Percentiles rank a stretch among this genome's conserved stretches.
These are phyloP conservation scores for Penicillium sp. DNA, from an alignment of 2,329 filamentous ascomycete genomes.

Conservation along the genomic window DNA sequence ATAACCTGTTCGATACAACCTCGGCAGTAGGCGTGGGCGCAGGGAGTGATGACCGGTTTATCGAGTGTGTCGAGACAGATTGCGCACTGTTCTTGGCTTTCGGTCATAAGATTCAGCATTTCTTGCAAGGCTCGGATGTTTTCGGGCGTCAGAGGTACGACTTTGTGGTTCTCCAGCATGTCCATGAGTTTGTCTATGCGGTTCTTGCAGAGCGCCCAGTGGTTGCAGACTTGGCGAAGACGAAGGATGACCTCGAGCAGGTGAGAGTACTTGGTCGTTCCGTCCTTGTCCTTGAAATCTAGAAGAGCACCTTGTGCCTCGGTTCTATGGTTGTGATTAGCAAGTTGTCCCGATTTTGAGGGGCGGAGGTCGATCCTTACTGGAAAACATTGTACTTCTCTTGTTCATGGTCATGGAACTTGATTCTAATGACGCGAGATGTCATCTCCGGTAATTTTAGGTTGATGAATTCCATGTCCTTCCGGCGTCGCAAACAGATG, in stretches of 20 bases:
- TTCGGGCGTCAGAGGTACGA: constrained; percentile 67
- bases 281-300: constrained; percentile 52
- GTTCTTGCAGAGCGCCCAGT: constrained; percentile 76
- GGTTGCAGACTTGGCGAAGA: constrained; percentile 80
- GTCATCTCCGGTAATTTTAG: constrained; percentile 71
- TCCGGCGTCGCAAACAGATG: constrained; percentile 74
- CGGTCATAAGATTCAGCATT: constrained; percentile 70
- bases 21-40: constrained; percentile 74
- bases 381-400: constrained; percentile 72
- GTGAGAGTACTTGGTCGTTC: constrained; percentile 62
- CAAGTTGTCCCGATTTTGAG: constrained; percentile 12
- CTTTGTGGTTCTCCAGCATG: constrained; percentile 63
- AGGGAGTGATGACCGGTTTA: constrained; percentile 75
- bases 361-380: constrained; percentile 41
- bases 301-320: constrained; percentile 71
- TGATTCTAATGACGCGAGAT: constrained; percentile 71
- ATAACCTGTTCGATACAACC: constrained; percentile 72
- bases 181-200: constrained; percentile 69
- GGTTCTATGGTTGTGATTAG: constrained; percentile 44
- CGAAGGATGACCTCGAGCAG: constrained; percentile 78
- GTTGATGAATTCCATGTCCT: constrained; percentile 85
- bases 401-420: constrained; percentile 68
- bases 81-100: constrained; percentile 76
- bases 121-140: constrained; percentile 70
- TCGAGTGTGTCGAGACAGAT: constrained; percentile 73